Percentiles rank a stretch among this genome's conserved stretches.
These are phyloP conservation scores for Fusarium sp. DNA, from an alignment of 2,329 filamentous ascomycete genomes.

Conservation along the genomic window DNA sequence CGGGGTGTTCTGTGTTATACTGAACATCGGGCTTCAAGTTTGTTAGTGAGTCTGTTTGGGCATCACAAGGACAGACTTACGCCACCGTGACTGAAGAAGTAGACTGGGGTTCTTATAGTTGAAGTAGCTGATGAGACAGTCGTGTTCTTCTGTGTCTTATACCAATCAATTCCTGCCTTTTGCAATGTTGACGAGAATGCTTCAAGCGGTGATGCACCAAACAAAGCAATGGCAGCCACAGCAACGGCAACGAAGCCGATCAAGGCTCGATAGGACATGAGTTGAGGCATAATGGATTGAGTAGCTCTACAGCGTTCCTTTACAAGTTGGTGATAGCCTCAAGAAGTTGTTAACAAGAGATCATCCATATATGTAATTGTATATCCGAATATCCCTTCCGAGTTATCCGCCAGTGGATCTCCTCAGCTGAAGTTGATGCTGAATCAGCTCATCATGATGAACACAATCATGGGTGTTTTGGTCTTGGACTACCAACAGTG, in stretches of 20 bases:
- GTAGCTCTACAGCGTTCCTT: neutral
- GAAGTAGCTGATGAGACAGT: neutral
- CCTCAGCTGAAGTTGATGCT: slow-evolving; percentile 31
- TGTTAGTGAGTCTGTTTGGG: neutral
- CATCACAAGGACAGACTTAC: slow-evolving; percentile 49
- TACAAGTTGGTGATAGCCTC: neutral
- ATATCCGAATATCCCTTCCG: slow-evolving; percentile 47
- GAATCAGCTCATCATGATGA: slow-evolving; percentile 31
- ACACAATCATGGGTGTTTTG: neutral
- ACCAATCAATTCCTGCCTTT: slow-evolving; percentile 35
- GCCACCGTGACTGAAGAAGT: slow-evolving; percentile 64
- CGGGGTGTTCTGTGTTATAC: slow-evolving; percentile 76
- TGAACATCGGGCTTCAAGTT: slow-evolving; percentile 69
- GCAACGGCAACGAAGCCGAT: slow-evolving; percentile 40
- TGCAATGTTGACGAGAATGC: slow-evolving; percentile 41
- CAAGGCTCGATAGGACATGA: slow-evolving; percentile 35
- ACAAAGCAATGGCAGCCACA: slow-evolving; percentile 42
- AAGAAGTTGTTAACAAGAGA: neutral
- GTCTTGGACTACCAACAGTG: neutral
- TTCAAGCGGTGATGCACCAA: slow-evolving; percentile 41
- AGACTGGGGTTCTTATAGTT: slow-evolving; percentile 54
- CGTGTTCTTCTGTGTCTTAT: slow-evolving; percentile 22
- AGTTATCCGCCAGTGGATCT: slow-evolving; percentile 32
- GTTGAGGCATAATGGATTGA: slow-evolving; percentile 37
- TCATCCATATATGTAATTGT: slow-evolving; percentile 3